phyloP scores from a whole-genome alignment of 108 stramenopile species.

The Cyclotella cryptica region DNA sequence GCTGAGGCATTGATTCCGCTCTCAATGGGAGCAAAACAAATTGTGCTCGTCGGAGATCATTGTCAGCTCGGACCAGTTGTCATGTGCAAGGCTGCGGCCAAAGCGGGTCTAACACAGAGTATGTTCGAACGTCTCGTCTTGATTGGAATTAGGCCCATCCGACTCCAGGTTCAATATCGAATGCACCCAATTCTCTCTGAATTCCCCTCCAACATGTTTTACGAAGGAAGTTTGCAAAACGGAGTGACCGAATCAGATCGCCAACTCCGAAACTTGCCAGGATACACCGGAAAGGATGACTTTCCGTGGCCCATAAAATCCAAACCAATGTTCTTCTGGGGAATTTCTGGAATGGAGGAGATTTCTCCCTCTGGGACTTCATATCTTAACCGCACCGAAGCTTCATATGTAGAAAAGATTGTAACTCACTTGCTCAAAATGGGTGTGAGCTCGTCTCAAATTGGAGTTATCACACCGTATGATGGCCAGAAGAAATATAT shows the following conservation, averaged over 20 bases:
- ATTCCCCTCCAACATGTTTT: constrained; percentile 99
- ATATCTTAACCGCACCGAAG: constrained; percentile 97
- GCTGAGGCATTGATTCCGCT: constrained; percentile 97
- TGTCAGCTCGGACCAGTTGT: constrained; percentile 98
- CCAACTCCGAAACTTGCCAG: constrained; percentile 72
- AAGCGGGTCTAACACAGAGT: constrained; percentile 94
- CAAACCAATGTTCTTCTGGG: constrained; percentile 96
- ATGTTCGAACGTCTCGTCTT: constrained; percentile 97
- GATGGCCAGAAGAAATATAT: constrained; percentile 98
- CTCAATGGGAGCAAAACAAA: constrained; percentile 97
- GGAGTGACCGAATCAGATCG: constrained; percentile 97
- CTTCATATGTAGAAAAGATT: constrained; percentile 94
- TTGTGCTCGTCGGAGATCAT: constrained; percentile 99
- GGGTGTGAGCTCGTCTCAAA: constrained; percentile 91
- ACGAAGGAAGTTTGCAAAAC: constrained; percentile 98
- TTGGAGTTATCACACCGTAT: constrained; percentile 99
- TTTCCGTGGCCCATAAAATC: constrained; percentile 93
- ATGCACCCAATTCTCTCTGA: constrained; percentile 98
- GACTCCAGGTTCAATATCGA: constrained; percentile 98
- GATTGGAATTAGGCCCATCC: constrained; percentile 95
- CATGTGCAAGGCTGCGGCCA: constrained; percentile 97
- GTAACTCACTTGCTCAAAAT: constrained; percentile 95
- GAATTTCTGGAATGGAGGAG: constrained; percentile 95
- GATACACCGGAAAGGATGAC: constrained; percentile 84
- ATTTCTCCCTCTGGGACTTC: constrained; percentile 96